phyloP scores from a whole-genome alignment of 2,329 filamentous ascomycete species.

The Aspergillus sp. region DNA sequence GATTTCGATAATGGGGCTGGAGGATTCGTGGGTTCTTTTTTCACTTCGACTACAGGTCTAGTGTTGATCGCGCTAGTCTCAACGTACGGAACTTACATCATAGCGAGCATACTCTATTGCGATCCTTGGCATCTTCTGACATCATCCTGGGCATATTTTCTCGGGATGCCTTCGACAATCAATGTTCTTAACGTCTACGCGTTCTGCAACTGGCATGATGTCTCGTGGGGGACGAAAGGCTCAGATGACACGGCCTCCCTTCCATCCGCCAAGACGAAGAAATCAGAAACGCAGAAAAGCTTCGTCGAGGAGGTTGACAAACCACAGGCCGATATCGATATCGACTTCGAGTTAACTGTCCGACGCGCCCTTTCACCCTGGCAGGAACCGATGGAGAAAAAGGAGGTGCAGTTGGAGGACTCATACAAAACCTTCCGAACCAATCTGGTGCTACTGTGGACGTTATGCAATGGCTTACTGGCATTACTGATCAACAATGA shows the following conservation, averaged over 20 bases:
- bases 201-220: slow-evolving; percentile 99
- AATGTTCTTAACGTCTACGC: slow-evolving; percentile 99
- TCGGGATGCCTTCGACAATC: slow-evolving; percentile 87
- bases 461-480: slow-evolving; percentile 88
- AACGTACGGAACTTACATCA: slow-evolving; percentile 94
- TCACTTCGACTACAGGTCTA: slow-evolving; percentile 78
- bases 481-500: slow-evolving; percentile 88
- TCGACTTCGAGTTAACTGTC: slow-evolving; percentile 92
- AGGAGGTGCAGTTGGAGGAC: slow-evolving; percentile 88
- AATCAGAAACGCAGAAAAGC: slow-evolving; percentile 70
- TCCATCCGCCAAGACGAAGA: slow-evolving; percentile 83
- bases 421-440: slow-evolving; percentile 99
- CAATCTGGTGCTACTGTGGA: slow-evolving; percentile 88
- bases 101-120: slow-evolving; percentile 95
- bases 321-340: slow-evolving; percentile 97
- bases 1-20: slow-evolving; percentile 63
- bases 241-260: slow-evolving; percentile 92
- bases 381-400: slow-evolving; percentile 71
- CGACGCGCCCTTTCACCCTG: slow-evolving; percentile 87
- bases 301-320: slow-evolving; percentile 96
- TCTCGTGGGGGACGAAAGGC: slow-evolving; percentile 99
- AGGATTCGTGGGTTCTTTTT: slow-evolving; percentile 77
- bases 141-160: slow-evolving; percentile 87
- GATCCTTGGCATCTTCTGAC: slow-evolving; percentile 99
- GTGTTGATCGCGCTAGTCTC: slow-evolving; percentile 90